Conservation (phyloP, 2,329 filamentous ascomycete genomes). For the Cercospora nicotianae region DNA sequence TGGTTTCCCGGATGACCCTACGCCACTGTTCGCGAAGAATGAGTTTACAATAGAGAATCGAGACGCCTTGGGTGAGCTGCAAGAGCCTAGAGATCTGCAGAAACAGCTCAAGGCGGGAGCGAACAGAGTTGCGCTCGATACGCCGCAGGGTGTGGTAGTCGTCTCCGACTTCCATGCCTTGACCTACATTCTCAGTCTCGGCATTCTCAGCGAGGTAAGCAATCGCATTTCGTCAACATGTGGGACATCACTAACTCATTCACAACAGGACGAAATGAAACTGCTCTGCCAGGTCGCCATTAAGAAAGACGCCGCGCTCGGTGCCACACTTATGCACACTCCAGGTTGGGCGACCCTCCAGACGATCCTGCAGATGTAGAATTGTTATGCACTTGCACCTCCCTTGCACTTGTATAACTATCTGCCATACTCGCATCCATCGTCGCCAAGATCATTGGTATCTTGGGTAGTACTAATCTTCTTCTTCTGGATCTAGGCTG, state of each 20-base stretch:
- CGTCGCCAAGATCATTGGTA: constrained; percentile 9
- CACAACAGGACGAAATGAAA: constrained; percentile 75
- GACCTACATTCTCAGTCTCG: constrained; percentile 79
- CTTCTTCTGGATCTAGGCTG: constrained; percentile 35
- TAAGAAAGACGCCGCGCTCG: constrained; percentile 75
- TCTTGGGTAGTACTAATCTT: constrained; percentile 25
- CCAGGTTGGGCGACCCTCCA: constrained; percentile 92
- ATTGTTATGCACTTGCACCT: constrained; percentile 18
- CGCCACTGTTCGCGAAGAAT: constrained; percentile 74
- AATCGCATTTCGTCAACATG: not conserved
- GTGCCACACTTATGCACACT: constrained; percentile 79
- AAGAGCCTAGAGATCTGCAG: constrained; percentile 70
- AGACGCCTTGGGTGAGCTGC: constrained; percentile 78
- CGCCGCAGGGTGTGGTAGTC: constrained; percentile 63
- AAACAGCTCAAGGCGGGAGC: constrained; percentile 65
- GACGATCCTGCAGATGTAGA: constrained; percentile 68
- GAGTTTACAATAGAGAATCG: constrained; percentile 89
- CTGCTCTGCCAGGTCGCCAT: constrained; percentile 83
- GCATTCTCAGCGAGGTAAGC: constrained; percentile 77
- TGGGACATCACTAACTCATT: constrained; percentile 20
- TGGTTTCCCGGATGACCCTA: constrained; percentile 70
- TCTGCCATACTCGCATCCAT: constrained; percentile 11
- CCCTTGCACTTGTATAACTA: constrained; percentile 12
- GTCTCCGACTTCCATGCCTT: constrained; percentile 94
- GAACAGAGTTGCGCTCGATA: constrained; percentile 52